These are phyloP conservation scores for Suillus variegatus DNA, from an alignment of 768 basidiomycete genomes.

Conservation along the genomic window DNA sequence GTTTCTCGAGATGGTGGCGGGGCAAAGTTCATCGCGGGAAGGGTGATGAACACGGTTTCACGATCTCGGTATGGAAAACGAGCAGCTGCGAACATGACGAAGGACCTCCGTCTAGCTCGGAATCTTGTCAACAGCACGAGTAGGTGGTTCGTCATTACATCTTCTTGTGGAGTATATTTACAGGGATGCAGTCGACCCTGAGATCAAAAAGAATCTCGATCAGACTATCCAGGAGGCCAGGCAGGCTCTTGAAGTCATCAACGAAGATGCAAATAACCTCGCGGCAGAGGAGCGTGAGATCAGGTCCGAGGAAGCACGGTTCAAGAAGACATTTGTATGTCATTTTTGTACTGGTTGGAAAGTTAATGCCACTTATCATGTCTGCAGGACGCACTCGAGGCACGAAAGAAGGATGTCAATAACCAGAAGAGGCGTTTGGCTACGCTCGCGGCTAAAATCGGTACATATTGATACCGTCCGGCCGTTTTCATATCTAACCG, in stretches of 20 bases:
- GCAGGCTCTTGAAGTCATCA: slow-evolving; percentile 39
- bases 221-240: slow-evolving; percentile 47
- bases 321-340: slow-evolving; percentile 36
- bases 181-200: slow-evolving; percentile 62
- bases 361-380: slow-evolving; percentile 9
- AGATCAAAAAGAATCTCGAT: slow-evolving; percentile 51
- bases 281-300: slow-evolving; percentile 38
- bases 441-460: slow-evolving; percentile 39
- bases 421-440: slow-evolving; percentile 31
- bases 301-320: slow-evolving; percentile 29
- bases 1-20: slow-evolving; percentile 56
- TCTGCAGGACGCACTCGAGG: slow-evolving; percentile 20
- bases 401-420: slow-evolving; percentile 32
- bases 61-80: slow-evolving; percentile 75
- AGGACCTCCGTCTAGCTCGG: slow-evolving; percentile 53
- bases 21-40: slow-evolving; percentile 63
- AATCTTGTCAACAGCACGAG: slow-evolving; percentile 55
- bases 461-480: slow-evolving; percentile 29
- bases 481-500: slow-evolving; percentile 9
- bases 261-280: slow-evolving; percentile 41
- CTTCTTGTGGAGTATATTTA: not conserved
- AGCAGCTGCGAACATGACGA: slow-evolving; percentile 61
- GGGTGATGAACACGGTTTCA: slow-evolving; percentile 55
- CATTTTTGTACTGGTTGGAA: not conserved
- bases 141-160: slow-evolving; percentile 32